These are phyloP conservation scores for Alternaria solani DNA, from an alignment of 2,329 filamentous ascomycete species.

Conservation along the genomic window DNA sequence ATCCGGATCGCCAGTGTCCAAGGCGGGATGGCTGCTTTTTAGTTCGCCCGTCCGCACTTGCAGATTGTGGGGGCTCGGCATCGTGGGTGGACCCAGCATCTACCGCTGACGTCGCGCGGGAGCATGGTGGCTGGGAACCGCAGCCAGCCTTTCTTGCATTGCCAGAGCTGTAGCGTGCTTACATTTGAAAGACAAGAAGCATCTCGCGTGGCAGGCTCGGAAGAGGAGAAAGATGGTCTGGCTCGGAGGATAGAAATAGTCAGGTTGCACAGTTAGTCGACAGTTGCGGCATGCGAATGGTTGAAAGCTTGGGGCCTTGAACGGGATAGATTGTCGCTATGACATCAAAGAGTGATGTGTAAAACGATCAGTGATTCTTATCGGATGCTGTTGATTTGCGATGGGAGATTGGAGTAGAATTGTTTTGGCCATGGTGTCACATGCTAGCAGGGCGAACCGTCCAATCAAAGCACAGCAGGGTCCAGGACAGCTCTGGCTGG, in stretches of 20 bases:
- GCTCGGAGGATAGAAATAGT: neutral
- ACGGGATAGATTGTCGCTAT: neutral
- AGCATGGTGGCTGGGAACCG: conserved; percentile 2
- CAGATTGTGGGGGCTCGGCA: conserved; percentile 36
- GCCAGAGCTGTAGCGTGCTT: neutral
- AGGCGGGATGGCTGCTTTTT: conserved; percentile 26
- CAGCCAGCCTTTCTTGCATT: neutral
- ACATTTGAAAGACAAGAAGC: neutral
- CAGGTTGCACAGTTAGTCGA: neutral
- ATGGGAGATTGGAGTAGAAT: conserved; percentile 1
- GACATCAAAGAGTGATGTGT: conserved; percentile 16
- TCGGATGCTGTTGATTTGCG: conserved; percentile 18
- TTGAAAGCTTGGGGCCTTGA: neutral
- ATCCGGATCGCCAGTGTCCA: conserved; percentile 11
- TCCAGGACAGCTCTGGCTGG: conserved; percentile 7
- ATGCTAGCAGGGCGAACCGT: neutral
- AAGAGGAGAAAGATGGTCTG: neutral
- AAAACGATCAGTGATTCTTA: conserved; percentile 24
- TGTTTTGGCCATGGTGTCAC: conserved; percentile 13
- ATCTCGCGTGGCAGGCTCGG: neutral
- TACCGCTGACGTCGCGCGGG: conserved; percentile 41
- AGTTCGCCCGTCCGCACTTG: conserved; percentile 16
- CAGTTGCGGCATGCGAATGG: neutral
- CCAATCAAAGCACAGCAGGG: conserved; percentile 10
- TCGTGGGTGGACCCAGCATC: conserved; percentile 23